Evolutionary conservation across 495 filamentous ascomycete species (phyloP).

Genomic region (Penicillium bialowiezense): DNA sequence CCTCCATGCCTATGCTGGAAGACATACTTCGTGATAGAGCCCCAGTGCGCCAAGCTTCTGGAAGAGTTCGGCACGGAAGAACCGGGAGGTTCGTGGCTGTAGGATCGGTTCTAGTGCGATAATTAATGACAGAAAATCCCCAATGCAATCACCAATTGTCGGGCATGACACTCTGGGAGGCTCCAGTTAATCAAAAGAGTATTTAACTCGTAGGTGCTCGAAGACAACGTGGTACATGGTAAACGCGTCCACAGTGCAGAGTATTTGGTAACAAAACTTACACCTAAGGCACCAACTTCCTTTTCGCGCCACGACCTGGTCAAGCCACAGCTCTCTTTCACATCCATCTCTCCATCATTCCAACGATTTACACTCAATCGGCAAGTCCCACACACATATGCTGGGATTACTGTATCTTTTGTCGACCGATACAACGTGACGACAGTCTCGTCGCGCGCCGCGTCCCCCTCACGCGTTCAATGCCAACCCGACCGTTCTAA

Average conservation of each 20-base stretch:
- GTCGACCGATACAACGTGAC: background rate
- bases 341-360: background rate
- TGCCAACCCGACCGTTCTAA: slow-evolving; percentile 2
- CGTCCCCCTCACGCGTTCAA: slow-evolving; percentile 5
- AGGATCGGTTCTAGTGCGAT: background rate
- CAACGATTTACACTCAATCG: background rate
- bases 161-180: too few species aligned
- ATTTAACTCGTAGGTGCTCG: too few species aligned
- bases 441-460: slow-evolving; percentile 1
- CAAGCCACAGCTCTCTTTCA: slow-evolving; percentile 2
- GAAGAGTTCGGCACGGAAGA: slow-evolving; percentile 6
- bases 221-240: too few species aligned
- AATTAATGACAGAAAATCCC: too few species aligned
- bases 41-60: slow-evolving; percentile 2
- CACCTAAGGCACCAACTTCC: slow-evolving; percentile 2
- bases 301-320: slow-evolving; percentile 2
- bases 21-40: background rate
- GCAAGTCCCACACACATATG: background rate
- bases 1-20: too few species aligned
- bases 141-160: too few species aligned
- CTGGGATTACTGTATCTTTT: background rate
- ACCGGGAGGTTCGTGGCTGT: slow-evolving; percentile 2
- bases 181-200: too few species aligned
- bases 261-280: too few species aligned
- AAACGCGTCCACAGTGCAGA: too few species aligned